Conservation (phyloP, 2,329 filamentous ascomycete genomes). For the Alternaria ethzedia region DNA sequence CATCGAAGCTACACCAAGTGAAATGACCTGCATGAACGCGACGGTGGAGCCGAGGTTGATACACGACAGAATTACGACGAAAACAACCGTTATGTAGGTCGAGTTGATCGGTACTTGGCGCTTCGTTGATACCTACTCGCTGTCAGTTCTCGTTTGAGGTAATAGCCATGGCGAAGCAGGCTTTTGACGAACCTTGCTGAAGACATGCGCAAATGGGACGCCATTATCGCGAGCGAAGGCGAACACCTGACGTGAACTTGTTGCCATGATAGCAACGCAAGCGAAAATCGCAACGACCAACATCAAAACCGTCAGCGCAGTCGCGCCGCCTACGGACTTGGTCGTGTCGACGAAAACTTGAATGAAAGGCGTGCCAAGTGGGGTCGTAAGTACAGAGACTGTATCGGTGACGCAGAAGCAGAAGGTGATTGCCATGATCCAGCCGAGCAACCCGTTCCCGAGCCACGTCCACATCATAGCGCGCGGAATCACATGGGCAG, state of each 20-base stretch:
- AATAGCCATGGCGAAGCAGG: constrained; percentile 39
- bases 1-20: constrained; percentile 21
- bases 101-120: constrained; percentile 33
- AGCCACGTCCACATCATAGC: constrained; percentile 48
- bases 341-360: constrained; percentile 36
- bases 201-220: constrained; percentile 35
- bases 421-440: constrained; percentile 37
- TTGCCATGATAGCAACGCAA: constrained; percentile 30
- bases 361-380: constrained; percentile 25
- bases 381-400: constrained; percentile 16
- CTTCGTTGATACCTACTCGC: constrained; percentile 19
- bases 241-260: constrained; percentile 34
- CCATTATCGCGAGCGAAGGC: constrained; percentile 39
- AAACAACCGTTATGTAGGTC: constrained; percentile 22
- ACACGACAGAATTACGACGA: constrained; percentile 31
- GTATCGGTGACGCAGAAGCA: constrained; percentile 18
- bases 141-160: not conserved
- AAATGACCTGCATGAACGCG: constrained; percentile 28
- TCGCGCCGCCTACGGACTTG: constrained; percentile 22
- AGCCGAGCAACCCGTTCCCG: constrained; percentile 46
- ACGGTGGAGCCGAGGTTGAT: constrained; percentile 38
- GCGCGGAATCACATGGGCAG: constrained; percentile 34
- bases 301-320: constrained; percentile 28
- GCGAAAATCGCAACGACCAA: constrained; percentile 26
- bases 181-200: constrained; percentile 40